phyloP scores from a whole-genome alignment of 768 basidiomycete species.

The Xerocomellus chrysenteron region DNA sequence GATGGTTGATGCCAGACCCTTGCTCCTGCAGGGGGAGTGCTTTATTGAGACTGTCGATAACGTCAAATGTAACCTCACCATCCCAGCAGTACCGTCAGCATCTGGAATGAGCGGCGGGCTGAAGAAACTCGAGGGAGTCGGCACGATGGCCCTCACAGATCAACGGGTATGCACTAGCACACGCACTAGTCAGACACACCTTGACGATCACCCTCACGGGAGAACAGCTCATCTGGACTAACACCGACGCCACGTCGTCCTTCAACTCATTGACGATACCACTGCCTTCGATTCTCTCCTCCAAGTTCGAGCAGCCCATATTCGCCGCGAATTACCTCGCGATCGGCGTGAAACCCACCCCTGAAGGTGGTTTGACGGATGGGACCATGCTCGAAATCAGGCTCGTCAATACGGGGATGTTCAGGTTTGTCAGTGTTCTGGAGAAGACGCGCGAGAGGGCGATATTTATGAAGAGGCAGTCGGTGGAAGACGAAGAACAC shows the following conservation, averaged over 20 bases:
- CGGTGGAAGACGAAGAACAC: conserved; percentile 33
- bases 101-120: conserved; percentile 55
- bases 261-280: conserved; percentile 54
- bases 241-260: conserved; percentile 32
- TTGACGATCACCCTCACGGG: conserved; percentile 7
- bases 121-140: conserved; percentile 58
- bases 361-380: conserved; percentile 62
- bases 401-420: conserved; percentile 66
- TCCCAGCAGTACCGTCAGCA: conserved; percentile 51
- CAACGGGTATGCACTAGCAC: conserved; percentile 53
- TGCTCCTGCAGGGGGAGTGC: conserved; percentile 64
- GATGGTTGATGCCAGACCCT: conserved; percentile 53
- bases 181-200: neutral
- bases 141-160: conserved; percentile 66
- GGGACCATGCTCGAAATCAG: conserved; percentile 69
- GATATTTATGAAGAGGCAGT: conserved; percentile 70
- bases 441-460: conserved; percentile 78
- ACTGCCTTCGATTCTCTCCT: conserved; percentile 60
- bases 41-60: conserved; percentile 57
- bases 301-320: conserved; percentile 74
- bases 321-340: conserved; percentile 67
- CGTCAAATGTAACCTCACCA: conserved; percentile 55
- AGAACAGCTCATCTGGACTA: conserved; percentile 62
- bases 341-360: conserved; percentile 65
- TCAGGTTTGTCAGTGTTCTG: conserved; percentile 67